Evolutionary conservation across 2,329 filamentous ascomycete species (phyloP), one percentile per base, ranked within the genome.

Genomic region (Aspergillus eucalypticola): DNA sequence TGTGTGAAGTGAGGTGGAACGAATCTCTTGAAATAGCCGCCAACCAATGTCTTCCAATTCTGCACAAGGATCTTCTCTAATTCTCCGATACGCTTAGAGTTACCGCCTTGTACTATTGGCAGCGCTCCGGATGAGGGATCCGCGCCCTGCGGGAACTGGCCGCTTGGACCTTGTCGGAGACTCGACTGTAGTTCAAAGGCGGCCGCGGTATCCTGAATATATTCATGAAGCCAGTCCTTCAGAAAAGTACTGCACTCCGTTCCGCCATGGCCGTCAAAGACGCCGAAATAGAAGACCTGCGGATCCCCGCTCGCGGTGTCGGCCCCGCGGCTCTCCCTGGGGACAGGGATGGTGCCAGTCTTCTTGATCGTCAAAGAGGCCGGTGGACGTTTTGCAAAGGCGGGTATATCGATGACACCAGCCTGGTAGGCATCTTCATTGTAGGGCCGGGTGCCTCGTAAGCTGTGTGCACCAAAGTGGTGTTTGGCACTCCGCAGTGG

Each of bases 401-500:
- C 91, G 0, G 95, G 95, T 56, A 99, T 83, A 71, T 95, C 90
- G 63, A 99, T 90, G 8, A 95, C 96, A 58, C 95, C 95, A 1
- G 94, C 95, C 77, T 98, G 94, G 73, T 93, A 92, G 10, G 92
- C 86, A 73, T 99, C 95, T 77, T 99, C 95, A 74, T 98, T 98
- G 75, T 95, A 92, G 0, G 88, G 87, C 10, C 95, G 86, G 58
- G 89, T 91, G 21, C 95, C 95, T 52, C 95, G 86, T 32, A 89
- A 90, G 44, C 90, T 85, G 11, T 86, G 86, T 23, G 87, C 90
- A 25, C 95, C 95, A 71, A 96, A 97, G 78, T 99, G 95, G 73
- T 99, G 95, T 73, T 98, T 98, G 29, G 95, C 95, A 68, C 90
- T 93, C 69, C 89, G 90, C 63, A 99, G 81, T 5, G 95, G 95